Evolutionary conservation across 306 rosid genomes (phyloP), one percentile per base, ranked within the genome.

Genomic region (Urtica urens): DNA sequence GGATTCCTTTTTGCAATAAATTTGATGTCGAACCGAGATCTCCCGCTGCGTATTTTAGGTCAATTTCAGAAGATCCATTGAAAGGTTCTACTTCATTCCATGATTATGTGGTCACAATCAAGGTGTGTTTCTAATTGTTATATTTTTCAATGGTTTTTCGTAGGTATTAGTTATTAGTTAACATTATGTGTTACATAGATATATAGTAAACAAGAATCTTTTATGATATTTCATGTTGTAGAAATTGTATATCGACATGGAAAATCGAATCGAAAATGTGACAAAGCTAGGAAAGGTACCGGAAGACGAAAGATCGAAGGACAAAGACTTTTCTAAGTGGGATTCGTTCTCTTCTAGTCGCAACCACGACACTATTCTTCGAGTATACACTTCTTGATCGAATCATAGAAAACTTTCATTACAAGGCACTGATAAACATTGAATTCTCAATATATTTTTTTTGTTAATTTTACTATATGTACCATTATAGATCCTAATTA

Each of bases 1-100:
- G 96, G 96, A 9, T 83, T 10, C 95, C 95, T 0, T 88, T 62
- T 38, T 74, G 90, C 71, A 83, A 81, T 59, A 78, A 46, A 6
- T 68, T 74, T 73, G 51, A 61, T 2, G 67, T 74, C 49, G 87
- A 88, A 47, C 86, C 93, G 6, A 67, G 75, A 53, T 81, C 96
- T 10, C 95, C 96, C 6, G 64, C 83, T 19, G 86, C 83, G 15
- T 80, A 77, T 65, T 83, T 83, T 24, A 51, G 40, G 5, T 63
- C 82, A 24, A 0, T 10, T 12, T 38, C 3, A 14, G 16, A 38
- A 17, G n/a, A 12, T 8, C 8, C 0, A 10, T 14, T 19, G 19
- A 43, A 5, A 10, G 33, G 10, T 43, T 3, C 21, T 9, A 20
- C 21, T 26, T 5, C 24, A 43, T 21, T 17, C n/a, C n/a, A n/a